Conservation (phyloP, 2,329 filamentous ascomycete species). For the Pseudopithomyces maydicus region DNA sequence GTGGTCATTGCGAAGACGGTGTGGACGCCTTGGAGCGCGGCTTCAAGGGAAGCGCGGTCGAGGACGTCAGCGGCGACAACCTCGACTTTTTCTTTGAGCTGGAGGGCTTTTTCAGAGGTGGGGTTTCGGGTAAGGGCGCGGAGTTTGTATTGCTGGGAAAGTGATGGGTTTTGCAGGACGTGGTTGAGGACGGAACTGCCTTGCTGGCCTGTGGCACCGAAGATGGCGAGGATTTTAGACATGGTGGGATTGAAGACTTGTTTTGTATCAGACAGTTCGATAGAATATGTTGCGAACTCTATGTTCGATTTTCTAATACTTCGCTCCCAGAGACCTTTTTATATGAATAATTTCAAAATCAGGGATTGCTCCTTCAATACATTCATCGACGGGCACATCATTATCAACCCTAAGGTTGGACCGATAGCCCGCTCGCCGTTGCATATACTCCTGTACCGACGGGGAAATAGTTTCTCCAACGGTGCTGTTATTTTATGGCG, state of each 20-base stretch:
- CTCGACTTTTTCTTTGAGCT: conserved; percentile 33
- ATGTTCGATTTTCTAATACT: too few relatives aligned
- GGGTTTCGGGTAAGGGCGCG: conserved; percentile 57
- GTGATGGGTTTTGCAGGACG: conserved; percentile 47
- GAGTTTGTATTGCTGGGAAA: conserved; percentile 55
- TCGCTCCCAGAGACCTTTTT: too few relatives aligned
- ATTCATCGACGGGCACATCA: too few relatives aligned
- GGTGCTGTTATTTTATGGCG: too few relatives aligned
- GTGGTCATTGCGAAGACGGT: conserved; percentile 57
- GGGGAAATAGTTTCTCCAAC: too few relatives aligned
- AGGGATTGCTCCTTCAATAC: too few relatives aligned
- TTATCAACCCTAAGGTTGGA: too few relatives aligned
- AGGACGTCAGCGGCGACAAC: conserved; percentile 49
- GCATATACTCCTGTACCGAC: too few relatives aligned
- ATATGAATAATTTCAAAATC: too few relatives aligned
- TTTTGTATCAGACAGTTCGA: too few relatives aligned
- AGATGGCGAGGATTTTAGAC: neutral
- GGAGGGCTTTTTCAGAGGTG: conserved; percentile 35
- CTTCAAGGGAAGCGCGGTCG: conserved; percentile 45
- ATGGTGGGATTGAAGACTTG: neutral
- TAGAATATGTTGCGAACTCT: too few relatives aligned
- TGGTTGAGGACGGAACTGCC: neutral
- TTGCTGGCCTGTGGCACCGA: neutral
- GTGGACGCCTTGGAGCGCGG: conserved; percentile 52
- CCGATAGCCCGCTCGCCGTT: too few relatives aligned